phyloP scores from a whole-genome alignment of 164 flowering plant genomes.

The Paratinospora sagittata region DNA sequence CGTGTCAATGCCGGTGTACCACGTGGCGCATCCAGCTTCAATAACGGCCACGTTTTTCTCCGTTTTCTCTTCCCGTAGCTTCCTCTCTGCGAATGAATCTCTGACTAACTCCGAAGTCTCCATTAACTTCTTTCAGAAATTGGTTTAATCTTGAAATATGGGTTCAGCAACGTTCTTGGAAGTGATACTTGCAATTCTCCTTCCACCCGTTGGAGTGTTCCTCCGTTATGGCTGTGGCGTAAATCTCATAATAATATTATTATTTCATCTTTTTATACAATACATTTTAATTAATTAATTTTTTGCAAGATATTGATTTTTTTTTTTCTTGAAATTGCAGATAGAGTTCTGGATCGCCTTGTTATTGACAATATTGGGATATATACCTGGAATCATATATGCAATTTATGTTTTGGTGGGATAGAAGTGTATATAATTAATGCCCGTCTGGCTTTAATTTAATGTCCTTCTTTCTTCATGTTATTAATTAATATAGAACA shows the following conservation, averaged over 20 bases:
- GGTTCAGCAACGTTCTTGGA: conserved; percentile 35
- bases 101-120: not conserved
- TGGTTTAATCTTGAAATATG: conserved; percentile 14
- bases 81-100: not conserved
- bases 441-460: not conserved
- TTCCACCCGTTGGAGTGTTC: conserved; percentile 43
- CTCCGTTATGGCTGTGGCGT: conserved; percentile 43
- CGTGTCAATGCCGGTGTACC: not conserved
- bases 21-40: not conserved
- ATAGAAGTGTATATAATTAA: too few species aligned
- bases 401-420: conserved; percentile 32
- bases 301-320: not conserved
- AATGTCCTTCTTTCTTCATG: not conserved
- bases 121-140: not conserved
- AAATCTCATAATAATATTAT: too few species aligned
- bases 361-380: conserved; percentile 34
- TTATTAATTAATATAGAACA: not conserved
- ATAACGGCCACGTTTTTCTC: not conserved
- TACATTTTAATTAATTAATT: too few species aligned
- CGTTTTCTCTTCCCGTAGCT: not conserved
- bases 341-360: conserved; percentile 35
- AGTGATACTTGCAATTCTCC: conserved; percentile 29
- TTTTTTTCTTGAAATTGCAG: conserved; percentile 16
- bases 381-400: conserved; percentile 39
- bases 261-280: too few species aligned